Evolutionary conservation across 495 filamentous ascomycete genomes (phyloP).

Genomic region (Hyaloscypha hepaticicola): DNA sequence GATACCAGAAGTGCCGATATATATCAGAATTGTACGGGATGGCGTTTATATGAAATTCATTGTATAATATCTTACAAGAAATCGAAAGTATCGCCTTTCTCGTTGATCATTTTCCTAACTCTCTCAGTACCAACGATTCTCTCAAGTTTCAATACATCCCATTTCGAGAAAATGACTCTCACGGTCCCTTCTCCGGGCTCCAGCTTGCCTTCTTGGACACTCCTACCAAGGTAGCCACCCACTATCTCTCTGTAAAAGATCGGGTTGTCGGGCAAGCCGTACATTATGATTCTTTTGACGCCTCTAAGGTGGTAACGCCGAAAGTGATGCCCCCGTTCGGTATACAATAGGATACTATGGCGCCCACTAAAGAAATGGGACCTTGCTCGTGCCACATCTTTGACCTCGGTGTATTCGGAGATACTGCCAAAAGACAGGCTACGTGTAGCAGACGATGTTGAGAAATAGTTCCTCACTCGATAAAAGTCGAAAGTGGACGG

Average conservation of each 20-base stretch:
- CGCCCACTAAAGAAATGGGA: constrained; percentile 83
- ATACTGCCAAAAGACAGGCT: constrained; percentile 79
- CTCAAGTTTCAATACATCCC: constrained; percentile 86
- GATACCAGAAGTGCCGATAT: background rate
- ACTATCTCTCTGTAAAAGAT: constrained; percentile 86
- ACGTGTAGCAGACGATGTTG: constrained; percentile 64
- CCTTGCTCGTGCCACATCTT: constrained; percentile 76
- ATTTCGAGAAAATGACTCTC: constrained; percentile 77
- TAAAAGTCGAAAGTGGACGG: constrained; percentile 93
- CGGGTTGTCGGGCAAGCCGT: constrained; percentile 85
- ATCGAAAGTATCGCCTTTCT: constrained; percentile 87
- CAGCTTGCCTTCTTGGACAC: constrained; percentile 51
- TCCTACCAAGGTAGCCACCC: constrained; percentile 61
- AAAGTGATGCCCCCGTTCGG: constrained; percentile 93
- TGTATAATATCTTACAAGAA: constrained; percentile 46
- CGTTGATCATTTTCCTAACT: constrained; percentile 71
- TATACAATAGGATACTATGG: constrained; percentile 83
- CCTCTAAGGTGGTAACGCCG: constrained; percentile 76
- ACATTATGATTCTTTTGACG: constrained; percentile 78
- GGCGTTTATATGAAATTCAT: background rate
- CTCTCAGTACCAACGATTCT: constrained; percentile 79
- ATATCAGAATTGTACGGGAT: background rate
- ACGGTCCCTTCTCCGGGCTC: constrained; percentile 56
- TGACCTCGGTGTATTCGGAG: constrained; percentile 78
- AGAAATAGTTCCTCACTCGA: constrained; percentile 85